Conservation (phyloP, 1,284 basidiomycete genomes). For the Microbotryum saponariae region DNA sequence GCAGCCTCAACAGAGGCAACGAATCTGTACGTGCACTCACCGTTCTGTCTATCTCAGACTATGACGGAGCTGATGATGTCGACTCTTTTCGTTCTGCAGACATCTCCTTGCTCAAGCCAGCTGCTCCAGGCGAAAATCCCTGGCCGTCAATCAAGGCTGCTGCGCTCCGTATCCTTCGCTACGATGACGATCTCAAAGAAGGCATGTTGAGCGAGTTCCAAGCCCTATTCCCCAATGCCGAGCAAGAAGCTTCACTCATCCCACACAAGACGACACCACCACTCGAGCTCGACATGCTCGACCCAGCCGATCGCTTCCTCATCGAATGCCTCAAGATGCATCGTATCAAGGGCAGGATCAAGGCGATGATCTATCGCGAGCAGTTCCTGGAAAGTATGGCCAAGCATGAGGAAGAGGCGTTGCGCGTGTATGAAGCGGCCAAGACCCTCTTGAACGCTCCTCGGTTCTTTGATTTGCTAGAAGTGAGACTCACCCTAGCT, state of each 20-base stretch:
- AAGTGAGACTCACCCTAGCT: constrained; percentile 47
- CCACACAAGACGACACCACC: constrained; percentile 78
- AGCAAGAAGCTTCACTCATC: constrained; percentile 87
- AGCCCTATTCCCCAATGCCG: constrained; percentile 76
- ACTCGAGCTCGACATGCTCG: constrained; percentile 79
- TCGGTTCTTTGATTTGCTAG: constrained; percentile 77
- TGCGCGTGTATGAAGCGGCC: constrained; percentile 71
- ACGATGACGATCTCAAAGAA: constrained; percentile 72
- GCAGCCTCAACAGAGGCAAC: constrained; percentile 19
- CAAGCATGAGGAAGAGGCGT: constrained; percentile 58
- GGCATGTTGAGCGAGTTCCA: constrained; percentile 79
- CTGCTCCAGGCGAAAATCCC: constrained; percentile 19
- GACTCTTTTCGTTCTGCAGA: constrained; percentile 1
- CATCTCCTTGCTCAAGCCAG: constrained; percentile 25
- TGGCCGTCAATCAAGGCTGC: constrained; percentile 26
- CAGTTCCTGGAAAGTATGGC: constrained; percentile 72
- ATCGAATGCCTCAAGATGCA: constrained; percentile 94
- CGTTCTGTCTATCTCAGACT: no score
- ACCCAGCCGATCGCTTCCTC: constrained; percentile 92
- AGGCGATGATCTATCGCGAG: constrained; percentile 86
- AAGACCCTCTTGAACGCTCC: constrained; percentile 65
- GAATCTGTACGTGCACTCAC: constrained; percentile 22
- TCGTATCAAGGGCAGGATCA: constrained; percentile 79
- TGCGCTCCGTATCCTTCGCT: constrained; percentile 69
- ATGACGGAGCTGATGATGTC: neutral